Evolutionary conservation across 2,329 filamentous ascomycete genomes (phyloP), one percentile per base, ranked within the genome.

Genomic region (Sclerotinia borealis): DNA sequence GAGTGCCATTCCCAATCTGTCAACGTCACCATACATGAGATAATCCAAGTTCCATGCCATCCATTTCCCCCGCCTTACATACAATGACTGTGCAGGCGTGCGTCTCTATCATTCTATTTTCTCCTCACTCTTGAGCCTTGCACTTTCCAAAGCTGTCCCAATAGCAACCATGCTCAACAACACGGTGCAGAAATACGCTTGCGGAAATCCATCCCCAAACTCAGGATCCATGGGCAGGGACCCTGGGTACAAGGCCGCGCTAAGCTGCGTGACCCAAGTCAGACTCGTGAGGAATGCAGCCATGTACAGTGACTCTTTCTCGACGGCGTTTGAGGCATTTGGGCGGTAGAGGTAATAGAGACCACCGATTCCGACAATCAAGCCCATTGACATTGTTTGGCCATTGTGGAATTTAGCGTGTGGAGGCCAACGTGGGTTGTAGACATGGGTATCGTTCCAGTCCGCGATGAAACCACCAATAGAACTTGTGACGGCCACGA

Each of bases 351-450:
- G 67, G 61, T 75, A 77, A 66, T 76, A 80, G 0, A 77, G 65
- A 17, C 74, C 76, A 2, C 72, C 61, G 4, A 75, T 54, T 17
- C 76, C 75, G 19, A 80, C 73, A 15, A 74, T 63, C 0, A 79
- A 67, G 2, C 79, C 79, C 55, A 79, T 75, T 1, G 75, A 75
- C 80, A 82, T 81, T 17, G 79, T 82, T 68, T 82, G 81, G 5
- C 78, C 79, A 67, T 81, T 81, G 73, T 82, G 79, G 73, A 81
- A 82, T 64, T 76, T 76, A 5, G 79, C 80, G 69, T 82, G 80
- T 0, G 79, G 78, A 2, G 79, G 76, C 80, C 80, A 82, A 59
- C 70, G 68, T 0, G 79, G 78, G 68, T 82, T 81, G 61, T 73
- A 71, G 64, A 81, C 73, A 71, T 81, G 79, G 4, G 79, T 80